Conservation (phyloP, 108 stramenopile species). For the Stephanodiscus triporus region DNA sequence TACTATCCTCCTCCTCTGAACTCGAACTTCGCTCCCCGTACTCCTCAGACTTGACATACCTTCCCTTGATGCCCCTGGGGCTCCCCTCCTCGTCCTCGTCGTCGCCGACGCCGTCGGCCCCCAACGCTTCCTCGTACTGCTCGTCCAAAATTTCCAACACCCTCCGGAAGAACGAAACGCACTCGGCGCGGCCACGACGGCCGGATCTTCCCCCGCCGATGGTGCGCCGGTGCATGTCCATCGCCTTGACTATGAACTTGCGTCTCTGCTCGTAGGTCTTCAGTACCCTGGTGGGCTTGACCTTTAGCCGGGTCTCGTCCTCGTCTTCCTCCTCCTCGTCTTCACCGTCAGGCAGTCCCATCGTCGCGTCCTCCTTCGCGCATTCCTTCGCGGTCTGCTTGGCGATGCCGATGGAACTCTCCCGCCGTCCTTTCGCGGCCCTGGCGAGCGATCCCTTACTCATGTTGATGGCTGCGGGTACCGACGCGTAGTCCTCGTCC, state of each 20-base stretch:
- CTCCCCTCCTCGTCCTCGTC: slow-evolving; percentile 18
- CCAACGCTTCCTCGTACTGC: slow-evolving; percentile 40
- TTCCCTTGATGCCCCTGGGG: slow-evolving; percentile 11
- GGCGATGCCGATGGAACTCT: slow-evolving; percentile 8
- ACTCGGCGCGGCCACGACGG: slow-evolving; percentile 44
- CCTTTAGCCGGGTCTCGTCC: neutral
- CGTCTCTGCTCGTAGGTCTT: slow-evolving; percentile 36
- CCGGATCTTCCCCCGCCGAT: slow-evolving; percentile 46
- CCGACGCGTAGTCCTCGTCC: slow-evolving; percentile 28
- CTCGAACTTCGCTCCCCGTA: slow-evolving; percentile 27
- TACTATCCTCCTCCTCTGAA: slow-evolving; percentile 30
- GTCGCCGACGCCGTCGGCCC: slow-evolving; percentile 5
- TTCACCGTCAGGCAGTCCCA: neutral
- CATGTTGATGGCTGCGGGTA: slow-evolving; percentile 8
- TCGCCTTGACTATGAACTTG: slow-evolving; percentile 31
- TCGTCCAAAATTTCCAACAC: slow-evolving; percentile 44
- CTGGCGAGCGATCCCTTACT: slow-evolving; percentile 4
- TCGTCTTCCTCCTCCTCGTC: slow-evolving; percentile 4
- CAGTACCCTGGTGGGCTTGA: slow-evolving; percentile 30
- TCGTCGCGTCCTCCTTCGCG: neutral
- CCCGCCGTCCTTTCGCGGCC: neutral
- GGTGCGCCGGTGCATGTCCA: slow-evolving; percentile 45
- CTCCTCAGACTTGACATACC: slow-evolving; percentile 12
- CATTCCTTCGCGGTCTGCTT: neutral
- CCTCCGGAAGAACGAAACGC: slow-evolving; percentile 40